phyloP scores from a whole-genome alignment of 805 yeast genomes.

The Pichia exigua region DNA sequence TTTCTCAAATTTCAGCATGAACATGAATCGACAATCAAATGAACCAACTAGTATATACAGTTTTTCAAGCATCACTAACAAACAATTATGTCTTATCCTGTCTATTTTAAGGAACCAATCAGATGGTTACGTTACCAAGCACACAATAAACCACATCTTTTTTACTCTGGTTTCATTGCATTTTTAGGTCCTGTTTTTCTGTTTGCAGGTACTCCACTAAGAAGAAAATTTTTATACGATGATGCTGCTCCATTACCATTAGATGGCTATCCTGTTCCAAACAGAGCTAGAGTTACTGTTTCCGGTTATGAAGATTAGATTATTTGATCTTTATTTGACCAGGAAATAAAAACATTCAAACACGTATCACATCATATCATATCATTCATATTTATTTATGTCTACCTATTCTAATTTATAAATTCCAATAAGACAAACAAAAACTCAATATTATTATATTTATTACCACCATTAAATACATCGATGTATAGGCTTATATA shows the following conservation, averaged over 20 bases:
- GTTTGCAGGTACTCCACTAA: conserved; percentile 51
- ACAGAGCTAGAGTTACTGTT: conserved; percentile 41
- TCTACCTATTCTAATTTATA: background rate
- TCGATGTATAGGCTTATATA: background rate
- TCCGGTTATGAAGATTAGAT: conserved; percentile 49
- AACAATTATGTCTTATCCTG: conserved; percentile 34
- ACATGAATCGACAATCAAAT: background rate
- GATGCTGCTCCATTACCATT: conserved; percentile 62
- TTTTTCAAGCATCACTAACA: background rate
- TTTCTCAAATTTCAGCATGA: background rate
- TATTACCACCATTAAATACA: background rate
- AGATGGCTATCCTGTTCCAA: conserved; percentile 47
- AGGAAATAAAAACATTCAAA: background rate
- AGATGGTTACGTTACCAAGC: conserved; percentile 72
- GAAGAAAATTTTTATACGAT: conserved; percentile 58
- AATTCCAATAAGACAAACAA: background rate
- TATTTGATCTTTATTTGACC: background rate
- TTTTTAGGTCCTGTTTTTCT: conserved; percentile 59
- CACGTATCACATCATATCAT: background rate
- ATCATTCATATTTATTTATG: background rate
- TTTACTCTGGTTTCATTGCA: conserved; percentile 58
- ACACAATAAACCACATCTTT: conserved; percentile 67
- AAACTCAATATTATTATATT: background rate
- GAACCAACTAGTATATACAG: background rate
- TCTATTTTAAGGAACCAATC: conserved; percentile 53